A percentile compares a stretch with the other conserved stretches of the same genome.
Conservation (phyloP, 1,139 yeast species). For the Maudiozyma humilis region DNA sequence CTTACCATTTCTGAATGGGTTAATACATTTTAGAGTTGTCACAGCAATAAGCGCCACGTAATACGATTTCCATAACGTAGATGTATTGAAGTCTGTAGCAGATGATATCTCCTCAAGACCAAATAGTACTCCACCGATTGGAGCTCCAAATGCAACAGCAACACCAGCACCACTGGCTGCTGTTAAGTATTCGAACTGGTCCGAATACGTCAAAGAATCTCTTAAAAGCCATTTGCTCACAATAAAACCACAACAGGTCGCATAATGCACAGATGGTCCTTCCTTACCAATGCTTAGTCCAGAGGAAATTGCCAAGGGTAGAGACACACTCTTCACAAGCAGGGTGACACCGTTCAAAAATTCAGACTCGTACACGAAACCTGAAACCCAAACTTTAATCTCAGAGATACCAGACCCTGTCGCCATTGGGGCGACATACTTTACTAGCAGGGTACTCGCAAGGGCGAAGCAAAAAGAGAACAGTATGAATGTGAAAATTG, state of each 20-base stretch:
- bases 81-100: conserved; percentile 49
- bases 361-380: conserved; percentile 65
- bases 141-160: conserved; percentile 88
- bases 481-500: conserved; percentile 51
- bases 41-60: conserved; percentile 88
- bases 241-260: conserved; percentile 55
- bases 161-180: conserved; percentile 94
- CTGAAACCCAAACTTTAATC: conserved; percentile 89
- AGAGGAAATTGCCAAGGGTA: conserved; percentile 80
- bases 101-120: conserved; percentile 52
- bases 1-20: conserved; percentile 93
- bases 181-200: conserved; percentile 46
- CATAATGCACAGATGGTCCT: conserved; percentile 86
- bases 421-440: conserved; percentile 73
- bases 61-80: conserved; percentile 85
- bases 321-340: conserved; percentile 63
- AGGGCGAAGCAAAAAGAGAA: conserved; percentile 57
- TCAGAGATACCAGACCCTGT: conserved; percentile 98
- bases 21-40: conserved; percentile 60
- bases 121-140: conserved; percentile 89
- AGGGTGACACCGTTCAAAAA: conserved; percentile 72
- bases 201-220: conserved; percentile 39
- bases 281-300: conserved; percentile 91
- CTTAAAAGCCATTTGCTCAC: conserved; percentile 34
- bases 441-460: conserved; percentile 60